Evolutionary conservation across 352 stramenopile species (phyloP), one percentile per base, ranked within the genome.

Genomic region (Paralagenidium karlingii): DNA sequence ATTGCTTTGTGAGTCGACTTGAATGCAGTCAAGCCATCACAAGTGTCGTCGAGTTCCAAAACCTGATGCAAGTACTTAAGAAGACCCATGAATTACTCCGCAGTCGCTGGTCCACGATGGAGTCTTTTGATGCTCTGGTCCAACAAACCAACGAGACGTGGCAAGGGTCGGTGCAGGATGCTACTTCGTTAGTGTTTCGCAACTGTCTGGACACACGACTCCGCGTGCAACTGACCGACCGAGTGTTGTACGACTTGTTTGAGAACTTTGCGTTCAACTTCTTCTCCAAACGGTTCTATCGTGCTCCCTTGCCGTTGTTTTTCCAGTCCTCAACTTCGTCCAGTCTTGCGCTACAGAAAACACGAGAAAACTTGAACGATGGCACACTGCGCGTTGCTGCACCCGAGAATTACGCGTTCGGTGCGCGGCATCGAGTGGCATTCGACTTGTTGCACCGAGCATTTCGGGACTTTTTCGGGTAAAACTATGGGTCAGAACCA

Each of bases 11-110:
- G 2, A 59, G 58, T 15, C 66, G 64, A 11, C 65, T 92, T 37
- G 68, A 86, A 48, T 45, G 55, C 20, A 58, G 49, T 18, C 74
- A 83, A n/a, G n/a, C n/a, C 28, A 49, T 68, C 2, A 62, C 54
- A 3, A 58, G 56, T 10, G 64, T 88, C 16, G 48, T 83, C 8
- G 73, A 77, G 19, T 53, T 78, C 28, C 39, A 59, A 9, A 34
- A 42, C 2, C 36, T 65, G 9, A 30, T 89, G 3, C 34, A 55
- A 3, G 29, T 70, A 5, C 41, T 85, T 12, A 49, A 45, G 27
- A 42, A 18, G 19, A 60, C 53, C 1, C 68, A 83, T 38, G 38
- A n/a, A n/a, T n/a, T n/a, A n/a, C n/a, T n/a, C n/a, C n/a, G n/a
- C n/a, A n/a, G n/a, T n/a, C n/a, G n/a, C n/a, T n/a, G n/a, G n/a